A percentile compares a stretch with the other conserved stretches of the same genome.
Conservation (phyloP, 129 eudicot species). For the Apium graveolens region DNA sequence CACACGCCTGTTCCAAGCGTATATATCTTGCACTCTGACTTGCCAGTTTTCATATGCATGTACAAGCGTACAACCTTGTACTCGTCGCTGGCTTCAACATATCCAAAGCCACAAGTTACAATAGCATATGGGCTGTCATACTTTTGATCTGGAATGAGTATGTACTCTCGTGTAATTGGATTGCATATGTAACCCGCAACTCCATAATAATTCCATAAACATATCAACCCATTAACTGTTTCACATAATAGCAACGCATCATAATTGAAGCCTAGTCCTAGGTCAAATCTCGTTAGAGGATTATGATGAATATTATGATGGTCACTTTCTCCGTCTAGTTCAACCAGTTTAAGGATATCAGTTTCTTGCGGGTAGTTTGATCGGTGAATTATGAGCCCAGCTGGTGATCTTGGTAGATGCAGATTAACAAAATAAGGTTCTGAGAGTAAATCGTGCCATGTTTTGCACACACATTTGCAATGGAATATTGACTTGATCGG, state of each 20-base stretch:
- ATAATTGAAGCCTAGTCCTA: neutral
- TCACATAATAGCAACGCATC: neutral
- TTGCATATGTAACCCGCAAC: neutral
- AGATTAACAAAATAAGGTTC: neutral
- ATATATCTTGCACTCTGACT: constrained; percentile 27
- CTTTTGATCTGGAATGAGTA: neutral
- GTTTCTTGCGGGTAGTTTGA: neutral
- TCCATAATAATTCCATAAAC: neutral
- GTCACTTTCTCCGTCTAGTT: neutral
- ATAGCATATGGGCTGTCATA: neutral
- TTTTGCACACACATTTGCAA: constrained; percentile 1
- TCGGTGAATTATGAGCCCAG: neutral
- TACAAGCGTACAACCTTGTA: constrained; percentile 18
- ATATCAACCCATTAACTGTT: neutral
- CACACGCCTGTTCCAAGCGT: constrained; percentile 39
- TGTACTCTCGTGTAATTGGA: neutral
- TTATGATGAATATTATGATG: neutral
- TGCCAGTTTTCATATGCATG: neutral
- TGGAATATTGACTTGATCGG: neutral
- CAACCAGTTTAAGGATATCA: neutral
- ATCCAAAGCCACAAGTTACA: constrained; percentile 13
- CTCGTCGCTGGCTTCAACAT: neutral
- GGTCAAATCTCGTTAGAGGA: neutral
- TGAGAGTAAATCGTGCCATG: neutral
- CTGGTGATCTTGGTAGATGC: neutral